Evolutionary conservation across 345 rosid genomes (phyloP), one percentile per base, ranked within the genome.

Genomic region (Citrus glauca): DNA sequence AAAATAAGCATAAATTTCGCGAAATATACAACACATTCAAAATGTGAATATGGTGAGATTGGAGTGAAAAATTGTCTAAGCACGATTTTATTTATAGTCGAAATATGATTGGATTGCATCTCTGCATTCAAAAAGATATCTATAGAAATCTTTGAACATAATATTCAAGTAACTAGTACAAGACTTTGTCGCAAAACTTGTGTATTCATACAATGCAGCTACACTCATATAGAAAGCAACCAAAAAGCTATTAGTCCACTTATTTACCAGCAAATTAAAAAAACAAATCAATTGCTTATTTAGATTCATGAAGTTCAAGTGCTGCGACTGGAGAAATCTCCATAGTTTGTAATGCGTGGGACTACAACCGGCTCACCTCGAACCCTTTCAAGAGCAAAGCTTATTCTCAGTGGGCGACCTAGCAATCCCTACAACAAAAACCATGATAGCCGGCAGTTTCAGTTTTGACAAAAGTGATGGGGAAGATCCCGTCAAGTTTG

Each of bases 311-410:
- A 19, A 32, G 74, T 35, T 79, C 76, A 81, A 38, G 53, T 2
- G 25, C 55, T 67, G 78, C 71, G 53, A 61, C 66, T 53, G 1
- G 33, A 66, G 72, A 65, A 57, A 33, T 75, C 69, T 61, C 63
- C 82, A 16, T 13, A 9, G 35, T 88, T 76, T 64, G 84, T 76
- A 66, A 90, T 82, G 67, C 94, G 97, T 27, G 92, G 94, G 73
- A 91, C 92, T 16, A 90, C 93, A 24, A 94, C 90, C 4, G 98
- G 90, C 61, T 88, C 93, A 37, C 99, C 97, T 14, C 97, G 97
- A 67, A 91, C 97, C 71, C 80, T 88, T 70, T 86, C 91, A 17
- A 94, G 89, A 32, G 97, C 98, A 79, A 82, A 91, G 82, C 83
- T 86, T 80, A 94, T 85, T 75, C 97, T 88, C 84, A 96, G 62